These are phyloP conservation scores for Pisolithus thermaeus DNA, from an alignment of 1,284 basidiomycete species.

Conservation along the genomic window DNA sequence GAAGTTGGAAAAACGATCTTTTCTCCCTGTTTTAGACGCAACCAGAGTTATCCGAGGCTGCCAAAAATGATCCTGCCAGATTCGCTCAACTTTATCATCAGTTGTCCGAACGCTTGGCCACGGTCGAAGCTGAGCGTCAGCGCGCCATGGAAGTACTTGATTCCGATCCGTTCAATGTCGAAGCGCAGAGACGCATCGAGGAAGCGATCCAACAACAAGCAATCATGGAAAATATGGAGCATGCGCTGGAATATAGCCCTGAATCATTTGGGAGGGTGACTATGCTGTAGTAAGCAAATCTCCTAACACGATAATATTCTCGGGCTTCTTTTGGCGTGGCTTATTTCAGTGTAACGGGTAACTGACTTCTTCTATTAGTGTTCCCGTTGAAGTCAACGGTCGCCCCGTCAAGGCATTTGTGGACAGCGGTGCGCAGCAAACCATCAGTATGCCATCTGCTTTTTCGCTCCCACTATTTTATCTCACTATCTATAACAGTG, in stretches of 20 bases:
- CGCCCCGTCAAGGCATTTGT: constrained; percentile 93
- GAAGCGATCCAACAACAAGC: constrained; percentile 90
- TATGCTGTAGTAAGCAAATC: constrained; percentile 83
- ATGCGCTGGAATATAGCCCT: constrained; percentile 88
- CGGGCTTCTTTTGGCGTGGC: not conserved
- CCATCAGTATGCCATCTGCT: constrained; percentile 64
- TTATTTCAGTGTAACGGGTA: not conserved
- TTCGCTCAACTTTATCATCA: constrained; percentile 73
- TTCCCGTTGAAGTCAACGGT: constrained; percentile 88
- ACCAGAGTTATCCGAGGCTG: constrained; percentile 76
- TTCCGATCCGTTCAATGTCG: constrained; percentile 85
- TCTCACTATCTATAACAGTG: constrained; percentile 46
- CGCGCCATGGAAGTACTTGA: constrained; percentile 69
- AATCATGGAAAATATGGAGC: constrained; percentile 86
- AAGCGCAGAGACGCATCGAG: constrained; percentile 90
- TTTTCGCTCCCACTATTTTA: not conserved
- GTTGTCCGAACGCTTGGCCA: constrained; percentile 53
- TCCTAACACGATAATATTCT: not conserved
- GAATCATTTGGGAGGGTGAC: constrained; percentile 92
- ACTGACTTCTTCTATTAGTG: constrained; percentile 38
- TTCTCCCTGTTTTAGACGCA: constrained; percentile 45
- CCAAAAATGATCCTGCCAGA: constrained; percentile 56
- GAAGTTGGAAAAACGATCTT: not conserved
- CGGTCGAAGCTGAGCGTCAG: constrained; percentile 46
- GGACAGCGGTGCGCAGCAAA: constrained; percentile 94